Conservation (phyloP, 169 alveolate species). For the Fabrea salina region DNA sequence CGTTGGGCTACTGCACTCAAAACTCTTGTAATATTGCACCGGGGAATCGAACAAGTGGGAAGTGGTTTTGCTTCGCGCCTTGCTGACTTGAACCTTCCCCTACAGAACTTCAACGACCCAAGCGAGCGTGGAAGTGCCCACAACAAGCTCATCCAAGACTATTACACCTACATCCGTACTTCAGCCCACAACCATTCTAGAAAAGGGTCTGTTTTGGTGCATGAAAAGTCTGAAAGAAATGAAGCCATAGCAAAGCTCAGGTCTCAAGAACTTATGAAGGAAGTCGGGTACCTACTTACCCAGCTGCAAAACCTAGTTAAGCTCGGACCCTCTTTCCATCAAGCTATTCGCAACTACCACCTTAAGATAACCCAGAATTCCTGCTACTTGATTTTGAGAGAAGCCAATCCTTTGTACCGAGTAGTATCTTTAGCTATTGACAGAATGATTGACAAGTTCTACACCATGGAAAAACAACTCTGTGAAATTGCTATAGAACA, state of each 20-base stretch:
- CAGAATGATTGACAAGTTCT: background rate
- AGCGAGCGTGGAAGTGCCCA: constrained; percentile 31
- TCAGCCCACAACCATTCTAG: background rate
- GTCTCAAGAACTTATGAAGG: background rate
- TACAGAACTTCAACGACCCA: constrained; percentile 29
- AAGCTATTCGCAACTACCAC: constrained; percentile 10
- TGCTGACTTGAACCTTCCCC: background rate
- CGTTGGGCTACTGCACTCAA: constrained; percentile 18
- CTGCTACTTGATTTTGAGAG: background rate
- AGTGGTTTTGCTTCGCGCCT: background rate
- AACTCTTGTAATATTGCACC: constrained; percentile 1
- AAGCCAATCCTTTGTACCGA: background rate
- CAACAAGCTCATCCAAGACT: constrained; percentile 15
- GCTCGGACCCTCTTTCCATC: constrained; percentile 7
- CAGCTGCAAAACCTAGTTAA: constrained; percentile 13
- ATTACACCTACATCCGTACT: background rate
- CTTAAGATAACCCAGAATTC: constrained; percentile 4
- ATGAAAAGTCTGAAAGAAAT: background rate
- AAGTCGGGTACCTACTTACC: constrained; percentile 6
- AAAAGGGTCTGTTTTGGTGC: background rate
- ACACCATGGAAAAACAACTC: background rate
- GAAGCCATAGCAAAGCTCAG: background rate
- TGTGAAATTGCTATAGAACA: background rate
- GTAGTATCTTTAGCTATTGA: background rate
- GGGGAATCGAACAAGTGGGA: constrained; percentile 3